A percentile compares a stretch with the other conserved stretches of the same genome.
Conservation (phyloP, 495 filamentous ascomycete species). For the Tuber brumale region DNA sequence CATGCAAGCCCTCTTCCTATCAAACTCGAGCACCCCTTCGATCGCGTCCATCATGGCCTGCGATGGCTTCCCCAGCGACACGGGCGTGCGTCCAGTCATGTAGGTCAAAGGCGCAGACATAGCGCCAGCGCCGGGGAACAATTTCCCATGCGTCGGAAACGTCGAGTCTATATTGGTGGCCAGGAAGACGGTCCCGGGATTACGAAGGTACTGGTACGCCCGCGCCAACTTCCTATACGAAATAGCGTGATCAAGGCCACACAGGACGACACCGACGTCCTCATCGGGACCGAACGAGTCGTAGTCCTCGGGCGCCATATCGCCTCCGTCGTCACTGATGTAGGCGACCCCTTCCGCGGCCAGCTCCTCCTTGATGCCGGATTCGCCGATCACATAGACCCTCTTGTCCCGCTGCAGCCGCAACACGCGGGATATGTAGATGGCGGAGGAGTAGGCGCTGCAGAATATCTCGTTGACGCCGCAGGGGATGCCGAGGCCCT, state of each 20-base stretch:
- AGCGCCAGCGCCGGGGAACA: conserved; percentile 89
- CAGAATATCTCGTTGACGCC: conserved; percentile 86
- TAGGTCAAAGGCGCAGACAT: conserved; percentile 71
- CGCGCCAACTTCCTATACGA: conserved; percentile 86
- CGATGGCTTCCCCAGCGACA: conserved; percentile 85
- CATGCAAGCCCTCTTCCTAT: conserved; percentile 85
- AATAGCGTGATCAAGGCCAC: conserved; percentile 83
- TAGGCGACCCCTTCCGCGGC: conserved; percentile 66
- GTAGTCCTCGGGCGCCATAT: conserved; percentile 75
- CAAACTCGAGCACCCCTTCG: conserved; percentile 87
- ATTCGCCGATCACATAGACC: conserved; percentile 87
- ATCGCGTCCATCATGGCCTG: conserved; percentile 99
- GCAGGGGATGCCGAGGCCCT: conserved; percentile 70
- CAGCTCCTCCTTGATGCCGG: conserved; percentile 85
- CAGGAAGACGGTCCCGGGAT: conserved; percentile 76
- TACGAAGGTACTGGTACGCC: conserved; percentile 75
- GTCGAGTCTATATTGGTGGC: conserved; percentile 90
- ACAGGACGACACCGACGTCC: conserved; percentile 77
- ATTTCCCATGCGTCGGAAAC: conserved; percentile 64
- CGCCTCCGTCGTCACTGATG: conserved; percentile 66
- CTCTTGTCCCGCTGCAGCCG: conserved; percentile 73
- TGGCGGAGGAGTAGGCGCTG: conserved; percentile 85
- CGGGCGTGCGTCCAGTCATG: conserved; percentile 62
- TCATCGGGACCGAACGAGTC: conserved; percentile 71
- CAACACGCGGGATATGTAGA: conserved; percentile 93